Evolutionary conservation across 306 rosid species (phyloP).

Genomic region (Cucurbita ficifolia): DNA sequence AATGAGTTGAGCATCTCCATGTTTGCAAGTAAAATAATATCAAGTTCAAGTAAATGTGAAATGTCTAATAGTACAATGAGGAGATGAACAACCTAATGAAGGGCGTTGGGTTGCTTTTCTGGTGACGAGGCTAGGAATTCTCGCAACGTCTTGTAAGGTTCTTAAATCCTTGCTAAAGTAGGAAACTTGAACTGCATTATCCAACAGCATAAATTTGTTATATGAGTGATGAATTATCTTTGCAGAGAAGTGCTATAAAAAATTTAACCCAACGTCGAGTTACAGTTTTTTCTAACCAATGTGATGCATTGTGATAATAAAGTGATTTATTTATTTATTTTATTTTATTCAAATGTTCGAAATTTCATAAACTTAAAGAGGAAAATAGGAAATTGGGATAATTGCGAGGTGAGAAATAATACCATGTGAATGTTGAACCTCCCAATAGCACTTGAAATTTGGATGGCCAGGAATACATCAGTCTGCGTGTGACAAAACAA

Average conservation of each 20-base stretch:
- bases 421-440: constrained; percentile 22
- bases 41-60: background rate
- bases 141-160: constrained; percentile 24
- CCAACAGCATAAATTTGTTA: background rate
- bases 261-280: background rate
- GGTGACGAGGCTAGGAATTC: constrained; percentile 32
- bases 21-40: background rate
- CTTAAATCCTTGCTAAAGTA: constrained; percentile 20
- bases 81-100: background rate
- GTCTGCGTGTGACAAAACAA: constrained; percentile 11
- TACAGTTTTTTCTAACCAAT: background rate
- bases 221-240: background rate
- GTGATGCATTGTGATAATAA: background rate
- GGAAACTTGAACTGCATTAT: constrained; percentile 34
- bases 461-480: constrained; percentile 38
- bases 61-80: background rate
- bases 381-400: background rate
- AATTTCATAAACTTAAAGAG: background rate
- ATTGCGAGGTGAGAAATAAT: background rate
- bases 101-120: constrained; percentile 28
- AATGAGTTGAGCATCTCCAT: background rate
- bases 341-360: background rate
- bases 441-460: constrained; percentile 8
- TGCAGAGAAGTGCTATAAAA: background rate
- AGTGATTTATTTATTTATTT: background rate